Evolutionary conservation across 768 basidiomycete genomes (phyloP).

Genomic region (Collybiopsis confluens): DNA sequence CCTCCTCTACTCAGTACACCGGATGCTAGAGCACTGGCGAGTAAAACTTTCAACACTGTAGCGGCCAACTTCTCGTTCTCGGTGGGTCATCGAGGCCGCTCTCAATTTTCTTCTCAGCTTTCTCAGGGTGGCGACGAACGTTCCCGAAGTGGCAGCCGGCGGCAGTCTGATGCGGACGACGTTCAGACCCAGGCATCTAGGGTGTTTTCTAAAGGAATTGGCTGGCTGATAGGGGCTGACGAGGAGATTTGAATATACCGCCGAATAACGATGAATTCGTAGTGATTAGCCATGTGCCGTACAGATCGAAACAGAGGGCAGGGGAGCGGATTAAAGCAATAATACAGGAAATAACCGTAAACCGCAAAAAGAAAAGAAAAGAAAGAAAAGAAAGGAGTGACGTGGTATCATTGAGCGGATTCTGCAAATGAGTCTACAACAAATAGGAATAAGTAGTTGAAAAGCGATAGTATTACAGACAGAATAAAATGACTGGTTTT

Average conservation of each 20-base stretch:
- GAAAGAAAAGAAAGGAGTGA: conserved; percentile 10
- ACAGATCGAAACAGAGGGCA: background rate
- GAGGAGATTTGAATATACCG: conserved; percentile 31
- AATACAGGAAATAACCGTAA: background rate
- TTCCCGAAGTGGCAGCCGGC: conserved; percentile 36
- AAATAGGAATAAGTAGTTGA: conserved; percentile 8
- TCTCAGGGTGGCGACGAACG: conserved; percentile 37
- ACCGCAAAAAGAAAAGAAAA: conserved; percentile 7
- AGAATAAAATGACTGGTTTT: conserved; percentile 1
- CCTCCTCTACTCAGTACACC: conserved; percentile 68
- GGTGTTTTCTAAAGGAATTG: conserved; percentile 85
- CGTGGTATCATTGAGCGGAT: conserved; percentile 14
- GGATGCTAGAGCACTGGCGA: conserved; percentile 77
- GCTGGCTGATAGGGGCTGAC: conserved; percentile 93
- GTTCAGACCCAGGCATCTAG: conserved; percentile 73
- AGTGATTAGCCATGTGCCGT: background rate
- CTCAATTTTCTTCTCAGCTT: conserved; percentile 29
- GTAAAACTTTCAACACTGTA: conserved; percentile 72
- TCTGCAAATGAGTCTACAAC: background rate
- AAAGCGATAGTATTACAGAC: conserved; percentile 1
- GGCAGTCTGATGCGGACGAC: conserved; percentile 49
- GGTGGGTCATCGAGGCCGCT: conserved; percentile 36
- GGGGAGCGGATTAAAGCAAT: background rate
- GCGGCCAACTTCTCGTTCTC: conserved; percentile 74
- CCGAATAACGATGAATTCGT: background rate